Evolutionary conservation across 2,329 filamentous ascomycete species (phyloP).

Genomic region (Zymoseptoria ardabiliae): DNA sequence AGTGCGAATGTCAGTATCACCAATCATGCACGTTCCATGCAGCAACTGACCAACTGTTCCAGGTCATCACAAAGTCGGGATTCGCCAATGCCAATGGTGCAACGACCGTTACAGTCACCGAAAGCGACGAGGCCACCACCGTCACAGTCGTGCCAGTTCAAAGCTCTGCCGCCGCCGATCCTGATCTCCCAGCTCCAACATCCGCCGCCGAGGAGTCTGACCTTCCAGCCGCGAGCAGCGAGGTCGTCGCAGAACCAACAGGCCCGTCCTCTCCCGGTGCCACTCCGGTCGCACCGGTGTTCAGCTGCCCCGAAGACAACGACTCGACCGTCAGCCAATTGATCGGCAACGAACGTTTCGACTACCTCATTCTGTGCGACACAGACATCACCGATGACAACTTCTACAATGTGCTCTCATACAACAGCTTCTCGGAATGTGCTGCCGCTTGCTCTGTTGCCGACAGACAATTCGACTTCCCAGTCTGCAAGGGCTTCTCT

Average conservation of each 20-base stretch:
- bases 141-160: constrained; percentile 11
- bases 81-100: background rate
- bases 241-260: background rate
- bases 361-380: constrained; percentile 29
- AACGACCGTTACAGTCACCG: constrained; percentile 10
- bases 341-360: constrained; percentile 26
- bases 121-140: constrained; percentile 14
- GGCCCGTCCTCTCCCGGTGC: constrained; percentile 3
- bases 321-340: constrained; percentile 27
- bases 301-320: constrained; percentile 28
- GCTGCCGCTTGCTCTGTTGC: constrained; percentile 28
- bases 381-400: constrained; percentile 25
- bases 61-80: background rate
- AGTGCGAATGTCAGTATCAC: constrained; percentile 13
- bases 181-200: background rate
- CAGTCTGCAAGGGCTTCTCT: constrained; percentile 28
- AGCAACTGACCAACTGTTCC: background rate
- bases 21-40: background rate
- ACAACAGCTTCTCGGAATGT: constrained; percentile 26
- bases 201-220: background rate
- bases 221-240: background rate
- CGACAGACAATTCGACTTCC: constrained; percentile 22
- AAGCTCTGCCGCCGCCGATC: background rate
- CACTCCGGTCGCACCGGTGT: constrained; percentile 23
- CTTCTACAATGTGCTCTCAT: constrained; percentile 20